Base-by-base conservation (phyloP, 805 yeast species). In the Metschnikowia sp. region DNA sequence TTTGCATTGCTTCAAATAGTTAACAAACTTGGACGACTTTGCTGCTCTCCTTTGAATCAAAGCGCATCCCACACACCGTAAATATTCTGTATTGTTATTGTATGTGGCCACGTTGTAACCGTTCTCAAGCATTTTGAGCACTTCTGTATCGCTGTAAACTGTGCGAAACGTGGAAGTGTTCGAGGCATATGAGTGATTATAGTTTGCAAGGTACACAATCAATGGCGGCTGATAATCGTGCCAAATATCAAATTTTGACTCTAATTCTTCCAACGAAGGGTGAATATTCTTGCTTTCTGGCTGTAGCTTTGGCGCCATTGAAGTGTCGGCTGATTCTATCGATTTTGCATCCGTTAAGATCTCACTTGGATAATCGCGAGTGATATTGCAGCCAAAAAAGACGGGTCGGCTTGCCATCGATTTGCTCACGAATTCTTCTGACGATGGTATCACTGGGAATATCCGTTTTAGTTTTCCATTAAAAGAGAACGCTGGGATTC, bases 131-230 rank as follows among this genome's bases (percentile, higher is more conserved):
- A 81, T 75, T 3, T 64, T 60, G 2, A 54, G 47, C 5, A 70
- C 65, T 56, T 82, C 86, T 0, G 56, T 58, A 10, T 62, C 57
- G 2, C 68, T 69, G 58, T 81, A 83, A 19, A 75, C 72, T 41
- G 79, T 60, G 52, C 79, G 77, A 61, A 83, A 82, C 0, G 87
- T 82, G 1, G 86, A 81, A 0, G 77, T 74, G 57, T 82, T 83
- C 3, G 86, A 73, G 0, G 61, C 50, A 49, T 61, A 77, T 0
- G 75, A 60, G 42, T 70, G 66, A 22, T 69, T 51, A 2, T 66
- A 55, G 55, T 82, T 83, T 3, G 79, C 74, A 42, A 70, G 64
- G 54, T 82, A 81, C 0, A 82, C 71, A 13, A 82, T 67, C 33
- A 82, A 57, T 0, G 88, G 87, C 2, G 83, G 82, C 11, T 73